phyloP scores from a whole-genome alignment of 148 eudicot genomes.

The Linanthus parryae region DNA sequence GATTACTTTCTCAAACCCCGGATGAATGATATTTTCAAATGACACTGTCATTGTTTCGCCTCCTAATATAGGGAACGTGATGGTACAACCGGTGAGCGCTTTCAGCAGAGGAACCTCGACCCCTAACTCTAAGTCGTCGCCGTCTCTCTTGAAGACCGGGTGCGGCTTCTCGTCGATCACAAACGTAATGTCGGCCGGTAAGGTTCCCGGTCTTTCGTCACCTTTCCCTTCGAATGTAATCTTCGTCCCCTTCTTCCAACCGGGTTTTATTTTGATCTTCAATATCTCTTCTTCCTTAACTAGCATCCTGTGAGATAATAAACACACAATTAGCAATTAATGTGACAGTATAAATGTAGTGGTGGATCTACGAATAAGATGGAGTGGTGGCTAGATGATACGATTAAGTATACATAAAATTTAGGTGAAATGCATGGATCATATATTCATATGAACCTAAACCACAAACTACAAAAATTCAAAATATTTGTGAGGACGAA shows the following conservation, averaged over 20 bases:
- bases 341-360: too few species aligned
- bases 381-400: too few species aligned
- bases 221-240: constrained; percentile 81
- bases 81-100: constrained; percentile 71
- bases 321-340: too few species aligned
- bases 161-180: constrained; percentile 60
- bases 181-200: constrained; percentile 55
- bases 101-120: constrained; percentile 63
- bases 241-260: constrained; percentile 78
- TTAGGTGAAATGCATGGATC: too few species aligned
- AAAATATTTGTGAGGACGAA: too few species aligned
- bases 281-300: constrained; percentile 56
- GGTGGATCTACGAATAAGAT: too few species aligned
- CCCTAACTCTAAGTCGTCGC: constrained; percentile 61
- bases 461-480: too few species aligned
- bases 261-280: constrained; percentile 64
- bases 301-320: constrained; percentile 59
- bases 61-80: constrained; percentile 57
- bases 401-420: too few species aligned
- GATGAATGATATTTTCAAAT: constrained; percentile 54
- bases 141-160: constrained; percentile 44
- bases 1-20: constrained; percentile 54
- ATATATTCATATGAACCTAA: too few species aligned
- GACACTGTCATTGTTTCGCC: constrained; percentile 42
- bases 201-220: constrained; percentile 58